Percentiles rank a stretch among this genome's conserved stretches.
Evolutionary conservation across 2,329 filamentous ascomycete species (phyloP).

Genomic region (Colletotrichum coccodes): DNA sequence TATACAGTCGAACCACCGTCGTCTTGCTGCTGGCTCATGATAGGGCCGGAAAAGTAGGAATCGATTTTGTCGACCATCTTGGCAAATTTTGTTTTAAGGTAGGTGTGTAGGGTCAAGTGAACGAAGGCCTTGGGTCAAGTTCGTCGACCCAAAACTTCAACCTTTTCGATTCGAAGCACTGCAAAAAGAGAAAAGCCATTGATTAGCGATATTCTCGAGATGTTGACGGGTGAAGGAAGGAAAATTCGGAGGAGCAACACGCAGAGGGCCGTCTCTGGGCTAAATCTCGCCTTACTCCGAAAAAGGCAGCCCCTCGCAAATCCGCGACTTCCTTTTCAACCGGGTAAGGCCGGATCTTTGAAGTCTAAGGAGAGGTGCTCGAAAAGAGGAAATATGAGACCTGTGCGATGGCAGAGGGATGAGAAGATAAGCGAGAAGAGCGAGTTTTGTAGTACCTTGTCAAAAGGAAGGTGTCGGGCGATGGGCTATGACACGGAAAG

Average conservation of each 20-base stretch:
- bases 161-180: not conserved
- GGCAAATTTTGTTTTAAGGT: not conserved
- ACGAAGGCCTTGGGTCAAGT: no score
- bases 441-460: not conserved
- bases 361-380: not conserved
- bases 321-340: not conserved
- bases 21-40: not conserved
- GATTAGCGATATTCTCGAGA: not conserved
- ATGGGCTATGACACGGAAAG: not conserved
- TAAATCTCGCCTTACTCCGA: no score
- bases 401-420: not conserved
- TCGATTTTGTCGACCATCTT: constrained; percentile 1
- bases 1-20: not conserved
- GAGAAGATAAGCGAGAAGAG: no score
- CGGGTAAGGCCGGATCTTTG: not conserved
- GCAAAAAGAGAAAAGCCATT: not conserved
- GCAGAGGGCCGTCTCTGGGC: not conserved
- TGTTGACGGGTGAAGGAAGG: not conserved
- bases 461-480: not conserved
- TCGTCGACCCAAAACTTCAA: not conserved
- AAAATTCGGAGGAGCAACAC: not conserved
- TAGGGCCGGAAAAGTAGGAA: not conserved
- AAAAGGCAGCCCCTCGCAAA: not conserved
- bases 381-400: not conserved
- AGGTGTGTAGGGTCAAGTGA: not conserved